phyloP scores from a whole-genome alignment of 495 filamentous ascomycete species.

The Penicillium lividum region DNA sequence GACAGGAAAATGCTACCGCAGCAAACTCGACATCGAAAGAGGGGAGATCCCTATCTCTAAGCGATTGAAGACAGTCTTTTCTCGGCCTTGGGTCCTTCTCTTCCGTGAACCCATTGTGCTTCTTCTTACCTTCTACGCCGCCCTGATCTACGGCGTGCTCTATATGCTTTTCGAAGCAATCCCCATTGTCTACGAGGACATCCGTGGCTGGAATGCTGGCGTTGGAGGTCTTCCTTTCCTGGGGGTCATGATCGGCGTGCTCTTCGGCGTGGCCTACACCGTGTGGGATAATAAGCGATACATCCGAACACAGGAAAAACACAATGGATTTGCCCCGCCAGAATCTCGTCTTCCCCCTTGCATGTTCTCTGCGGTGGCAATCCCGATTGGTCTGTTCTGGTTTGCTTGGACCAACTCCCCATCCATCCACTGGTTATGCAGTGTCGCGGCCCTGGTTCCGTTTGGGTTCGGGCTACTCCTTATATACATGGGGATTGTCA shows the following conservation, averaged over 20 bases:
- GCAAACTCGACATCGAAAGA: constrained; percentile 47
- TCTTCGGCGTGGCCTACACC: constrained; percentile 45
- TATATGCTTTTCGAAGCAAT: constrained; percentile 83
- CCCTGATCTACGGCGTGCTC: constrained; percentile 71
- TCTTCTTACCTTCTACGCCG: constrained; percentile 70
- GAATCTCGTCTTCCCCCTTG: constrained; percentile 49
- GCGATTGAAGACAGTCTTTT: constrained; percentile 44
- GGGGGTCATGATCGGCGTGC: constrained; percentile 82
- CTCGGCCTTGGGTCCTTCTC: constrained; percentile 51
- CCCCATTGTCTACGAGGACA: constrained; percentile 73
- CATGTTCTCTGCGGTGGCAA: constrained; percentile 39
- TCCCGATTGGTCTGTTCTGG: constrained; percentile 59
- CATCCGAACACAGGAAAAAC: constrained; percentile 29
- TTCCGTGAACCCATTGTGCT: constrained; percentile 61
- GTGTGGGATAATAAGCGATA: constrained; percentile 53
- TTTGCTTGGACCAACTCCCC: constrained; percentile 72
- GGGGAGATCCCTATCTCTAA: constrained; percentile 36
- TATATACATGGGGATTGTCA: constrained; percentile 72
- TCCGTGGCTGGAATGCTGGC: constrained; percentile 73
- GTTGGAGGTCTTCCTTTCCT: constrained; percentile 73
- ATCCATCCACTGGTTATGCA: constrained; percentile 66
- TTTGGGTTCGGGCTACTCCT: constrained; percentile 76
- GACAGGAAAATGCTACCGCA: constrained; percentile 57
- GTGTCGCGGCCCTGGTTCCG: constrained; percentile 62
- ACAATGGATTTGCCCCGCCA: constrained; percentile 45